Conservation (phyloP, 352 stramenopile species). For the Globisporangium middletonii region DNA sequence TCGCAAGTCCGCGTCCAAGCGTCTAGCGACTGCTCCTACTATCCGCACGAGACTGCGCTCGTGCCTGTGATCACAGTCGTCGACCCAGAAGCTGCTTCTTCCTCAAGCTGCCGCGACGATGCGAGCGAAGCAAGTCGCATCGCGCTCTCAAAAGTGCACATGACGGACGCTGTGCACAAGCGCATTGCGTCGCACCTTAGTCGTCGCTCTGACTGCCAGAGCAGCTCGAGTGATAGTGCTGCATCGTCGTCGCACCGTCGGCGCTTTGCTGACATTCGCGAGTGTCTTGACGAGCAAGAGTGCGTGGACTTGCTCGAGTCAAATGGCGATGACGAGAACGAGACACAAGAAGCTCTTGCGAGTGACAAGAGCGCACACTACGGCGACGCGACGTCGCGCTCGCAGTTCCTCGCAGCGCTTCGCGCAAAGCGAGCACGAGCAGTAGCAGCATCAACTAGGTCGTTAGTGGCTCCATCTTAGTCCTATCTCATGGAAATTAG, state of each 20-base stretch:
- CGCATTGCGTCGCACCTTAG: too few species aligned
- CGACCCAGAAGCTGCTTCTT: constrained; percentile 17
- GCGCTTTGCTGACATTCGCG: constrained; percentile 11
- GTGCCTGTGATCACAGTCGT: constrained; percentile 57
- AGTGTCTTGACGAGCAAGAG: constrained; percentile 8
- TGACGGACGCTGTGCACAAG: too few species aligned
- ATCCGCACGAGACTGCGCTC: constrained; percentile 48
- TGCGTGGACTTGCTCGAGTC: not conserved
- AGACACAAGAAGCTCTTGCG: not conserved
- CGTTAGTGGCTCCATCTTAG: too few species aligned
- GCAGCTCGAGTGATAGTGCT: too few species aligned
- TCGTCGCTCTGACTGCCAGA: too few species aligned
- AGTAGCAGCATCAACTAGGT: not conserved
- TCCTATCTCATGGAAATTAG: too few species aligned
- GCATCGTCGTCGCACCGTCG: not conserved
- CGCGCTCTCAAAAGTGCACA: not conserved
- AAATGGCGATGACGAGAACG: not conserved
- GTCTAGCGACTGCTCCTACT: constrained; percentile 56
- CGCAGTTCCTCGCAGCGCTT: not conserved
- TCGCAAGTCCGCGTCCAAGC: constrained; percentile 26
- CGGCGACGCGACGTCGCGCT: not conserved
- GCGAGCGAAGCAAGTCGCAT: not conserved
- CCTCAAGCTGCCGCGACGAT: not conserved
- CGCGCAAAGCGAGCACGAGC: not conserved
- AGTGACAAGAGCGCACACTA: not conserved